Percentiles rank a stretch among this genome's conserved stretches.
phyloP scores from a whole-genome alignment of 2,329 filamentous ascomycete genomes.

The Intubia oerlemansii region DNA sequence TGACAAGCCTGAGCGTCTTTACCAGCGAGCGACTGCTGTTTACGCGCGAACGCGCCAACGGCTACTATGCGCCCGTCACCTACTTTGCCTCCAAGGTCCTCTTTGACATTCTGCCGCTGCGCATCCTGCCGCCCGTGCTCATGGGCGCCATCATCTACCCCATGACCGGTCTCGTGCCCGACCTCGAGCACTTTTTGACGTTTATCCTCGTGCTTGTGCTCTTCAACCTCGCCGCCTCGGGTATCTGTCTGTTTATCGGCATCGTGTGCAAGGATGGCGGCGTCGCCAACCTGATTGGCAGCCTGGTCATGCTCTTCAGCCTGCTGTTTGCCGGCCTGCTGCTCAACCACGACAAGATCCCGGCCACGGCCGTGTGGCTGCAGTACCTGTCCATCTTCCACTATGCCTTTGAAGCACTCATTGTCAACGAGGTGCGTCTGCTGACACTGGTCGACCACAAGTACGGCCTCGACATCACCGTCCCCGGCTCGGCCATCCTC shows the following conservation, averaged over 20 bases:
- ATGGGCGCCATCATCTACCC: slow-evolving; percentile 94
- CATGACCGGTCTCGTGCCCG: slow-evolving; percentile 82
- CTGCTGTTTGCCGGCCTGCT: slow-evolving; percentile 84
- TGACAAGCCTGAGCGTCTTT: slow-evolving; percentile 87
- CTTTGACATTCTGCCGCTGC: slow-evolving; percentile 92
- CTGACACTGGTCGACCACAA: slow-evolving; percentile 82
- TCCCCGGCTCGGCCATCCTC: slow-evolving; percentile 82
- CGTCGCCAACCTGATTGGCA: slow-evolving; percentile 84
- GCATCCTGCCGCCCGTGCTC: slow-evolving; percentile 81
- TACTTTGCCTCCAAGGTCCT: slow-evolving; percentile 94
- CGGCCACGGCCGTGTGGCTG: slow-evolving; percentile 66
- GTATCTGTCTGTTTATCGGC: slow-evolving; percentile 88
- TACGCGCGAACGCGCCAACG: slow-evolving; percentile 82
- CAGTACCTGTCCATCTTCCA: slow-evolving; percentile 95
- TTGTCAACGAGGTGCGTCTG: slow-evolving; percentile 90
- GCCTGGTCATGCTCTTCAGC: slow-evolving; percentile 93
- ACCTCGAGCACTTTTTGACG: slow-evolving; percentile 65
- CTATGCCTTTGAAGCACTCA: slow-evolving; percentile 87
- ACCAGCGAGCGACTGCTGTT: slow-evolving; percentile 79
- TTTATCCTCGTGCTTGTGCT: slow-evolving; percentile 84
- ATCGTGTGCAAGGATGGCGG: slow-evolving; percentile 83
- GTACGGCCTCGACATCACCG: slow-evolving; percentile 88
- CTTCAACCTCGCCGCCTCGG: slow-evolving; percentile 87
- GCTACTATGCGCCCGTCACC: slow-evolving; percentile 83
- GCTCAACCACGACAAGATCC: slow-evolving; percentile 87